These are phyloP conservation scores for Monosporozyma aerobia DNA, from an alignment of 805 yeast genomes.

Conservation along the genomic window DNA sequence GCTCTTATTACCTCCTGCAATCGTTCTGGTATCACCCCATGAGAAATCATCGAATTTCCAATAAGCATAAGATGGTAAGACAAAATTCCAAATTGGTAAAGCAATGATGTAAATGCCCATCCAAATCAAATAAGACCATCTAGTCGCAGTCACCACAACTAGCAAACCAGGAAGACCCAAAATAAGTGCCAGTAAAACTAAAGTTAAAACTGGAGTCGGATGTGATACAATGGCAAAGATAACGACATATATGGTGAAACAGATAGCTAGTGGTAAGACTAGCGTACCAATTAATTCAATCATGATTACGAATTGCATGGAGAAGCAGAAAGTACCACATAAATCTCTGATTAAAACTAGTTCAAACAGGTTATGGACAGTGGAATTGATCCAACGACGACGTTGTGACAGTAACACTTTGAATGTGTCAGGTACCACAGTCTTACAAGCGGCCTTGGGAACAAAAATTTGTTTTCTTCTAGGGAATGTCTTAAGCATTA, in stretches of 20 bases:
- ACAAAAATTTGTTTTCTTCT: conserved; percentile 79
- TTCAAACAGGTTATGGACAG: conserved; percentile 87
- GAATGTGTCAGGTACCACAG: conserved; percentile 76
- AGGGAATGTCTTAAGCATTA: conserved; percentile 85
- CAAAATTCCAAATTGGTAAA: conserved; percentile 89
- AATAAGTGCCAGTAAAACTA: conserved; percentile 65
- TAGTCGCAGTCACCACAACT: conserved; percentile 72
- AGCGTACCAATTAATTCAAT: conserved; percentile 82
- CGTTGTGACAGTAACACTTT: conserved; percentile 78
- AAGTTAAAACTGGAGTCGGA: conserved; percentile 72
- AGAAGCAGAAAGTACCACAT: conserved; percentile 90
- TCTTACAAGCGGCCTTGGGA: conserved; percentile 86
- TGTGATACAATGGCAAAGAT: conserved; percentile 56
- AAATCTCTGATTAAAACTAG: conserved; percentile 73
- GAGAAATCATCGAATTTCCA: conserved; percentile 96
- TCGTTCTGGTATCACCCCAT: conserved; percentile 93
- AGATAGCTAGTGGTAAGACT: conserved; percentile 80
- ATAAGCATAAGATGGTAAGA: conserved; percentile 75
- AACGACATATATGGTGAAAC: conserved; percentile 73
- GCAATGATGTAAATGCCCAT: conserved; percentile 70
- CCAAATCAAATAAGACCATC: conserved; percentile 65
- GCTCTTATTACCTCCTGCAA: conserved; percentile 52
- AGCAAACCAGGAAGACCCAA: conserved; percentile 80
- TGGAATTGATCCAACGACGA: conserved; percentile 94
- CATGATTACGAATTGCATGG: conserved; percentile 85